phyloP scores from a whole-genome alignment of 164 flowering plant genomes.

The Magnolia changhungtana region DNA sequence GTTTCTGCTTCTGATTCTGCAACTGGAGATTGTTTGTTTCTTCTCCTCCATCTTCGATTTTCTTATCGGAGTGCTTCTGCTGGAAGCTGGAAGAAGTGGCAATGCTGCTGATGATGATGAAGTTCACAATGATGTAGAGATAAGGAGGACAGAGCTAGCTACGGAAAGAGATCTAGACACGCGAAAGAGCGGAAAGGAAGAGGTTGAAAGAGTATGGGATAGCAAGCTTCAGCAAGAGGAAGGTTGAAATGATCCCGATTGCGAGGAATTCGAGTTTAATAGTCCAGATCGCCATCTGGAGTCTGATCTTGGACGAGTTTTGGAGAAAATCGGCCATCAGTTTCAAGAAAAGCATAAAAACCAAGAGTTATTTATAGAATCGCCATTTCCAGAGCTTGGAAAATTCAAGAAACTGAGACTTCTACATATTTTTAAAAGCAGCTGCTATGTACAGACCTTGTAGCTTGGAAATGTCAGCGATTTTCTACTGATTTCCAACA shows the following conservation, averaged over 20 bases:
- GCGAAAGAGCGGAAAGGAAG: slow-evolving; percentile 27
- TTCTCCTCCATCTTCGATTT: slow-evolving; percentile 5
- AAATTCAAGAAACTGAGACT: too few relatives aligned
- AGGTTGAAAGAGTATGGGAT: slow-evolving; percentile 21
- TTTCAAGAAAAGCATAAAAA: background rate
- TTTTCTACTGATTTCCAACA: background rate
- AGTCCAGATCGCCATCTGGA: slow-evolving; percentile 24
- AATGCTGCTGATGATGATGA: slow-evolving; percentile 70
- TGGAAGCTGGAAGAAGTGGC: slow-evolving; percentile 51
- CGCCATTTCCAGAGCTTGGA: too few relatives aligned
- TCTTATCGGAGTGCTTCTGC: slow-evolving; percentile 11
- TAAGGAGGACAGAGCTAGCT: slow-evolving; percentile 65
- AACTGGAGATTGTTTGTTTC: background rate
- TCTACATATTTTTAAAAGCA: background rate
- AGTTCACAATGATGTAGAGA: slow-evolving; percentile 58
- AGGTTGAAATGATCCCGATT: slow-evolving; percentile 22
- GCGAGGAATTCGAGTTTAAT: slow-evolving; percentile 16
- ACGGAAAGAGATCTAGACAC: slow-evolving; percentile 34
- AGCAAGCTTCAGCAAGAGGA: slow-evolving; percentile 21
- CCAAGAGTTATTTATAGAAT: too few relatives aligned
- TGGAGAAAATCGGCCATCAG: slow-evolving; percentile 9
- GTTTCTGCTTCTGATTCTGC: slow-evolving; percentile 2
- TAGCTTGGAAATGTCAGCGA: background rate
- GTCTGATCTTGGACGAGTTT: slow-evolving; percentile 4
- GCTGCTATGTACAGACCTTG: background rate